phyloP scores from a whole-genome alignment of 2,329 filamentous ascomycete species.

The Aspergillus sp. region DNA sequence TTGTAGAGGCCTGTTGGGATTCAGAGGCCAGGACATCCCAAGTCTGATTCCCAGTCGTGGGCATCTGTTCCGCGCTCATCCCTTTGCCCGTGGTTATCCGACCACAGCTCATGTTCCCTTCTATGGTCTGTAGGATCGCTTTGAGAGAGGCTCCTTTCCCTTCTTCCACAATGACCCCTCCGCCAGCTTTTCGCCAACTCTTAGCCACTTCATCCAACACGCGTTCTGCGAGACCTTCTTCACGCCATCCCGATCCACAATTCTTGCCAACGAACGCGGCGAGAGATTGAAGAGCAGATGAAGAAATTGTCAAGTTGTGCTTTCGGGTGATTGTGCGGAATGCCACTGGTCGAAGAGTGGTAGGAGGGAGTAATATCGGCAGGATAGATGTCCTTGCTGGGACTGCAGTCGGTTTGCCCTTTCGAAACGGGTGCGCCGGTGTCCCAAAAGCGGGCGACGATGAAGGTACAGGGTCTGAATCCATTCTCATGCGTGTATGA shows the following conservation, averaged over 20 bases:
- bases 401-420: conserved; percentile 42
- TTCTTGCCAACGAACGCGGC: conserved; percentile 89
- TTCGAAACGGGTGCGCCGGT: conserved; percentile 69
- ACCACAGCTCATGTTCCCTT: conserved; percentile 87
- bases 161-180: conserved; percentile 88
- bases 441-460: conserved; percentile 90
- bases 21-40: conserved; percentile 50
- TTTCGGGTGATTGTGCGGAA: conserved; percentile 98
- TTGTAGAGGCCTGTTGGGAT: conserved; percentile 24
- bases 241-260: conserved; percentile 94
- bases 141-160: conserved; percentile 65
- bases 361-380: conserved; percentile 83
- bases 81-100: conserved; percentile 52
- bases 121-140: conserved; percentile 77
- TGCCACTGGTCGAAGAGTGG: conserved; percentile 82
- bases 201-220: conserved; percentile 89
- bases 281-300: conserved; percentile 78
- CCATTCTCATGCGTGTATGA: conserved; percentile 17
- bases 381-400: conserved; percentile 66
- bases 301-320: conserved; percentile 88
- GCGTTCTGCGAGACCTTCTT: conserved; percentile 88
- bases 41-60: conserved; percentile 42
- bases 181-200: conserved; percentile 86
- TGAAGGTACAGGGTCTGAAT: conserved; percentile 64
- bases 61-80: conserved; percentile 19